Conservation (phyloP, 169 alveolate genomes). For the Pseudocohnilembus persalinus region DNA sequence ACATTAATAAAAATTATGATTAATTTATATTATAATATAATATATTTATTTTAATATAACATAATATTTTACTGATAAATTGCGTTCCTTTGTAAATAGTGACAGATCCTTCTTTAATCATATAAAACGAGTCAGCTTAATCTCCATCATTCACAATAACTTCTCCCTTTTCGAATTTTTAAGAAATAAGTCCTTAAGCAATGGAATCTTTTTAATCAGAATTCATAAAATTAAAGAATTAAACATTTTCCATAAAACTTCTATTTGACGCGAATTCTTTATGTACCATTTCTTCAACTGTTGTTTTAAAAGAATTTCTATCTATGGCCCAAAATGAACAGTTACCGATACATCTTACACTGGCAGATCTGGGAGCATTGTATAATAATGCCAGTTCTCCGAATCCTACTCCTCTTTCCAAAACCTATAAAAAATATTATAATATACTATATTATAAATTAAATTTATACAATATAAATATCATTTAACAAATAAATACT, state of each 20-base stretch:
- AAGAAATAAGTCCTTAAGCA: slow-evolving; percentile 41
- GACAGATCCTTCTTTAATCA: slow-evolving; percentile 63
- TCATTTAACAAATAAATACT: background rate
- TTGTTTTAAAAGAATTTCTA: slow-evolving; percentile 59
- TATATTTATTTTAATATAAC: too few species aligned
- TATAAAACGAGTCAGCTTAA: slow-evolving; percentile 55
- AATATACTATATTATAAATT: background rate
- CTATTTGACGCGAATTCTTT: slow-evolving; percentile 55
- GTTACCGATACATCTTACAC: slow-evolving; percentile 40
- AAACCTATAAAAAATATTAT: background rate
- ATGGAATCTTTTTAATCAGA: slow-evolving; percentile 45
- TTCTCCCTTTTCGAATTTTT: slow-evolving; percentile 47
- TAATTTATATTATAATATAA: too few species aligned
- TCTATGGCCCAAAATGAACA: slow-evolving; percentile 58
- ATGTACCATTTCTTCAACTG: slow-evolving; percentile 39
- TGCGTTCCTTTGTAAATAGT: slow-evolving; percentile 46
- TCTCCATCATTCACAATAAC: slow-evolving; percentile 58
- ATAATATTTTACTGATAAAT: too few species aligned
- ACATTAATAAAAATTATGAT: too few species aligned
- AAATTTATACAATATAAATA: background rate
- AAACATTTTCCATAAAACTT: slow-evolving; percentile 52
- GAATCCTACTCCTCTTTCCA: slow-evolving; percentile 28
- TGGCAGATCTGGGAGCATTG: slow-evolving; percentile 58
- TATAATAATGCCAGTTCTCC: slow-evolving; percentile 56
- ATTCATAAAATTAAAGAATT: slow-evolving; percentile 51